Base-by-base conservation (phyloP, 176 grass and related monocot genomes). In the Bothriochloa decipiens region DNA sequence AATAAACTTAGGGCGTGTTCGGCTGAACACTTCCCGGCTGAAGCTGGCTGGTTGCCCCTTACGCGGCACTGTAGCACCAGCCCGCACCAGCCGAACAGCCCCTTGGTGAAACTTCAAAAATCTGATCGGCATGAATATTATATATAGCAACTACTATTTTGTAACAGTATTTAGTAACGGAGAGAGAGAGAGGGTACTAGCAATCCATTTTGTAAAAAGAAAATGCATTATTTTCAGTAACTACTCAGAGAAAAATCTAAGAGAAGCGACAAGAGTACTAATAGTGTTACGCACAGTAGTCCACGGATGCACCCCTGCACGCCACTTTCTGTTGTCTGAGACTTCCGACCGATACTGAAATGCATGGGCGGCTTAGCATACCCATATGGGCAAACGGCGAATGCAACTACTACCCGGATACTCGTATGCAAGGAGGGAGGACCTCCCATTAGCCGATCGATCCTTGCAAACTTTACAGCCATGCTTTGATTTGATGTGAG, bases 391-490 rank as follows among this genome's bases (percentile, higher is more conserved):
- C 32, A 90, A 72, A 70, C 53, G 53, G 18, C 33, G 15, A 64
- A 29, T n/a, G 68, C 75, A 72, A 68, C 46, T 22, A 22, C 1
- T 55, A 18, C 49, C 49, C 50, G 50, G 46, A 11, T 43, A 40
- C 52, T 60, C 22, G 20, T n/a, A 57, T n/a, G 68, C 75, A 5
- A 20, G 37, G 68, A 83, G 26, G 36, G 37, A 78, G 26, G 27
- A 36, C n/a, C 22, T n/a, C 18, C 11, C 53, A 73, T 26, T 25
- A 35, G 45, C 23, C 42, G 41, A 73, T 72, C 41, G 41, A 81
- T 76, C 50, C 13, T 86, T 64, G 78, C 41, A 78, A 67, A 22
- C 36, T 73, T 76, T 65, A 69, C 68, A 75, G 37, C 39, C 80
- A 74, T 47, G 68, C 27, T 28, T 90, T 86, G 79, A 79, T 78